phyloP scores from a whole-genome alignment of 2,329 filamentous ascomycete genomes.

The Microsporum ferrugineum region DNA sequence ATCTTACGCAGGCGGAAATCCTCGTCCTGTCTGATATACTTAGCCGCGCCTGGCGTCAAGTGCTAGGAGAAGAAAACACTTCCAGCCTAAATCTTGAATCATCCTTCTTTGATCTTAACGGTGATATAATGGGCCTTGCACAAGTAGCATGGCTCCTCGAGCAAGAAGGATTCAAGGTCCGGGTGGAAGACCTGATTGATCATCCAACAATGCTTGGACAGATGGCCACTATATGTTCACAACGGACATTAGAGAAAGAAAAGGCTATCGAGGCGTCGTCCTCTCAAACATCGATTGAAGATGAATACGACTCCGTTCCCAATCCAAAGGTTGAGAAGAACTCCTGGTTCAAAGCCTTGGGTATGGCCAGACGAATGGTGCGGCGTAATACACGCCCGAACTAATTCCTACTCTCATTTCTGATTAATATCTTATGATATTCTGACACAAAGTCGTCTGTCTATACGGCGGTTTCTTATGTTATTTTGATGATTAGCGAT shows the following conservation, averaged over 20 bases:
- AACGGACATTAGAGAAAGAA: constrained; percentile 6
- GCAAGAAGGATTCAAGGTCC: constrained; percentile 30
- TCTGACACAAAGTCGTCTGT: background rate
- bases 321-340: constrained; percentile 10
- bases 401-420: constrained; percentile 9
- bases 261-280: background rate
- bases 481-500: background rate
- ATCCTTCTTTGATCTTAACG: constrained; percentile 33
- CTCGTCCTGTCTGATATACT: constrained; percentile 31
- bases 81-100: constrained; percentile 26
- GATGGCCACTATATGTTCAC: constrained; percentile 22
- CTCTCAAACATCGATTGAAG: constrained; percentile 10
- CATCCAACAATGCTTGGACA: constrained; percentile 33
- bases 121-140: constrained; percentile 33
- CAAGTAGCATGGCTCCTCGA: constrained; percentile 33
- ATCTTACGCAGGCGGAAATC: constrained; percentile 28
- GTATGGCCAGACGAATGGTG: constrained; percentile 11
- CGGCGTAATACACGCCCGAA: constrained; percentile 12
- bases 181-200: constrained; percentile 31
- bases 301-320: constrained; percentile 1
- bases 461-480: background rate
- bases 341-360: constrained; percentile 12
- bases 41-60: constrained; percentile 31
- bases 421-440: background rate
- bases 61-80: constrained; percentile 22